Conservation (phyloP, 352 stramenopile genomes). For the Phytopythium cucurbitacearum region DNA sequence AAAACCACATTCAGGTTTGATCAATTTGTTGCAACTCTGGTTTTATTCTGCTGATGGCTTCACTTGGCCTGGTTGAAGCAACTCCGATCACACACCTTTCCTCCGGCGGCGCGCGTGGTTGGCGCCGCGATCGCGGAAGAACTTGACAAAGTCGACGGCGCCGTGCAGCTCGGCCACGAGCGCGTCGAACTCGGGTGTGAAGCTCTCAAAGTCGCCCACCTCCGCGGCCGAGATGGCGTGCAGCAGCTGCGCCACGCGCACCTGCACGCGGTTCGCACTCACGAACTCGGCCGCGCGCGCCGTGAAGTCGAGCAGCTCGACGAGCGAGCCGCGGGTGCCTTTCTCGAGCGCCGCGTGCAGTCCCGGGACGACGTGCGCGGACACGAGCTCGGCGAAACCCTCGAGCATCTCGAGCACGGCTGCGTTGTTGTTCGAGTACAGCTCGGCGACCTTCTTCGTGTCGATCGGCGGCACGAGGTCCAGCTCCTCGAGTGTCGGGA, state of each 20-base stretch:
- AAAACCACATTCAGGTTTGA: no score
- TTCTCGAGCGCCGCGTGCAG: conserved; percentile 28
- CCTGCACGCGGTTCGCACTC: conserved; percentile 54
- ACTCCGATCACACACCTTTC: no score
- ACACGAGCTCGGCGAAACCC: conserved; percentile 52
- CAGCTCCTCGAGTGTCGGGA: conserved; percentile 46
- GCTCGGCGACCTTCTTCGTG: conserved; percentile 36
- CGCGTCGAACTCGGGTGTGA: conserved; percentile 17
- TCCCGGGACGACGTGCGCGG: conserved; percentile 45
- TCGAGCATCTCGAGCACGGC: conserved; percentile 70
- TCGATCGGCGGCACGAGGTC: conserved; percentile 56
- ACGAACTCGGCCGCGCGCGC: conserved; percentile 71
- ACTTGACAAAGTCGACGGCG: conserved; percentile 20
- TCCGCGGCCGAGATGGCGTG: conserved; percentile 48
- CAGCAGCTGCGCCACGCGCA: conserved; percentile 54
- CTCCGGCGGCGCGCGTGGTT: conserved; percentile 2
- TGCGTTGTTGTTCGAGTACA: conserved; percentile 60
- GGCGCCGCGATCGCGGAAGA: conserved; percentile 17
- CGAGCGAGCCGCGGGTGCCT: conserved; percentile 38
- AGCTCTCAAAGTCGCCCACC: conserved; percentile 35
- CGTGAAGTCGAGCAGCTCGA: conserved; percentile 66
- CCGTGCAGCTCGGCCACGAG: conserved; percentile 20
- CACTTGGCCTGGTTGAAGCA: no score
- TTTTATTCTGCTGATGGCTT: no score
- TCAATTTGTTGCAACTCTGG: no score